Base-by-base conservation (phyloP, 257 asterid genomes). In the Orobanche coerulescens region DNA sequence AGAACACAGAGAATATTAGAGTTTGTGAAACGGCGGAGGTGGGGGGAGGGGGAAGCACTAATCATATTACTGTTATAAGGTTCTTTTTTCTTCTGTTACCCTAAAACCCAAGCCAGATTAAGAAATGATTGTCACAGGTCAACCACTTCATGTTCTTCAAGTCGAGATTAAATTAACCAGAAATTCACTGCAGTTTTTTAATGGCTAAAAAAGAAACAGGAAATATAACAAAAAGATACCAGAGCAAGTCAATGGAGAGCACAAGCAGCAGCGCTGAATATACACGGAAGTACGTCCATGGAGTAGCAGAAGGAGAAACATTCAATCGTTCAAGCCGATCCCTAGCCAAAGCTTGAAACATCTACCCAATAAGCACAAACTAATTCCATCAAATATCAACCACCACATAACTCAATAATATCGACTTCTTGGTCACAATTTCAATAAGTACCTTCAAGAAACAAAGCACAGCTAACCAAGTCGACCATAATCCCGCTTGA, bases 301-400 rank as follows among this genome's bases (percentile, higher is more conserved):
- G 85, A 28, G 94, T 77, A 68, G 80, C 94, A 44, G 94, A 82
- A 48, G 96, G 96, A 70, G 89, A 87, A 52, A 90, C 85, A 76
- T 82, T 87, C 82, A 87, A 58, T 71, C 92, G 85, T 67, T 87
- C 96, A 37, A 87, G 94, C 31, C 96, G 80, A 65, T 82, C 96
- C 74, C 96, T 77, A 57, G 96, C 84, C 79, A 87, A 76, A 19
- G 96, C 94, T 79, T 87, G 96, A 80, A 87, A 87, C 96, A 85
- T 87, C 96, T 87, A 89, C 60, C 31, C 26, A 68, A 46, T 24
- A 58, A 43, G 71, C 59, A 70, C 25, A 61, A 13, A 67, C 23
- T 20, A 60, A 57, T 31, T 30, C 50, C 63, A 60, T 34, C 51
- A 42, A 18, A 54, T 16, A 49, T 24, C 23, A 51, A 68, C 50